Evolutionary conservation across 768 basidiomycete genomes (phyloP).

Genomic region (Termitomyces bulborhizus): DNA sequence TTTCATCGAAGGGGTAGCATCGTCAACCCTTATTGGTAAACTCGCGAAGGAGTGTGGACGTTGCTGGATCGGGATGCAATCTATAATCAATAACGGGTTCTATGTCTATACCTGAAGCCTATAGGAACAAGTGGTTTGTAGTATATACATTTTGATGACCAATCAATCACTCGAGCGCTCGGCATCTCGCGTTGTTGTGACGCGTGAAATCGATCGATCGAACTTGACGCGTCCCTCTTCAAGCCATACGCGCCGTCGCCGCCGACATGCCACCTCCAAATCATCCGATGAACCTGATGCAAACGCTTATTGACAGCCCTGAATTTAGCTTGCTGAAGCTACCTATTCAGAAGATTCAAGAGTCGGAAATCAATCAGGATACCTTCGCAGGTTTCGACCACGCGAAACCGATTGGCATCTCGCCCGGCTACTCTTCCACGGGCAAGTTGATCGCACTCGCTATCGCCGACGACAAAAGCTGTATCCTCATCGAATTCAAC

Average conservation of each 20-base stretch:
- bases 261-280: slow-evolving; percentile 11
- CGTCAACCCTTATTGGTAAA: slow-evolving; percentile 25
- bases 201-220: neutral
- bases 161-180: neutral
- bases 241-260: neutral
- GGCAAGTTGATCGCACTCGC: slow-evolving; percentile 42
- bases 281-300: slow-evolving; percentile 15
- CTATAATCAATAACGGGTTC: slow-evolving; percentile 8
- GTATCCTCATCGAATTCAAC: slow-evolving; percentile 29
- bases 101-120: slow-evolving; percentile 1
- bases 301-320: slow-evolving; percentile 25
- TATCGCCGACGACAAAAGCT: slow-evolving; percentile 31
- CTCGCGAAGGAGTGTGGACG: slow-evolving; percentile 17
- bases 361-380: slow-evolving; percentile 17
- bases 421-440: slow-evolving; percentile 39
- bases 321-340: slow-evolving; percentile 20
- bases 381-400: slow-evolving; percentile 27
- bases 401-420: slow-evolving; percentile 38
- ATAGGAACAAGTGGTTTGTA: neutral
- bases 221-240: neutral
- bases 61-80: slow-evolving; percentile 14
- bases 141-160: neutral
- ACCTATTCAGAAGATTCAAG: slow-evolving; percentile 19
- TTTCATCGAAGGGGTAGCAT: slow-evolving; percentile 40
- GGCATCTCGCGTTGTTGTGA: neutral